Base-by-base conservation (phyloP, 805 yeast species). In the Candida mattraensis region DNA sequence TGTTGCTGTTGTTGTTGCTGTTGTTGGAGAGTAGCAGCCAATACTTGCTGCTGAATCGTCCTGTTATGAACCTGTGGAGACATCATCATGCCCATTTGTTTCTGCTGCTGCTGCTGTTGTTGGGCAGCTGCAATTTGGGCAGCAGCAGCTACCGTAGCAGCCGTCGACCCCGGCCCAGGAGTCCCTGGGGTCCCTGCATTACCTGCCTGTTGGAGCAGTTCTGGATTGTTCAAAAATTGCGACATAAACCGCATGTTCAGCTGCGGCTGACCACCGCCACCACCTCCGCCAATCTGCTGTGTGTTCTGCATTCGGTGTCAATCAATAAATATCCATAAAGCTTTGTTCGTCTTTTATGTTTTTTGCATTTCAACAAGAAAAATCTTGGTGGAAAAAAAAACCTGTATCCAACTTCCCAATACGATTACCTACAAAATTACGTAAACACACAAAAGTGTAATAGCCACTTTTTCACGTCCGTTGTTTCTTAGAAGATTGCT, bases 61-160 rank as follows among this genome's bases (percentile, higher is more conserved):
- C 63, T 44, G 37, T 53, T 58, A 36, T 59, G 64, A 8, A 53
- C 31, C 37, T 58, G 64, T 1, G 65, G 64, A 11, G 66, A 60
- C 53, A 60, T 50, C 59, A 60, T 48, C 55, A 56, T 48, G 11
- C 58, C 54, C 18, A 56, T 48, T 6, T 33, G 33, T 30, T 30
- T 42, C 15, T 31, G 40, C 35, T 13, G 39, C 37, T 20, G 49
- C 32, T 22, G 36, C 40, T 30, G 44, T 23, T 42, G 50, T 23
- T 42, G 44, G 17, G 39, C 35, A 18, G 50, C 51, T 9, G 48
- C 42, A 21, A 46, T 42, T 29, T 48, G 42, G 12, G 50, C 53
- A 17, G 54, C 50, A 4, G 56, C 42, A 4, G 51, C 53, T 24
- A 39, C 50, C 9, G 50, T 41, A 11, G 50, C 50, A 7, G 47